A percentile compares a stretch with the other conserved stretches of the same genome.
These are phyloP conservation scores for Leptographium lundbergii DNA, from an alignment of 2,329 filamentous ascomycete species.

Conservation along the genomic window DNA sequence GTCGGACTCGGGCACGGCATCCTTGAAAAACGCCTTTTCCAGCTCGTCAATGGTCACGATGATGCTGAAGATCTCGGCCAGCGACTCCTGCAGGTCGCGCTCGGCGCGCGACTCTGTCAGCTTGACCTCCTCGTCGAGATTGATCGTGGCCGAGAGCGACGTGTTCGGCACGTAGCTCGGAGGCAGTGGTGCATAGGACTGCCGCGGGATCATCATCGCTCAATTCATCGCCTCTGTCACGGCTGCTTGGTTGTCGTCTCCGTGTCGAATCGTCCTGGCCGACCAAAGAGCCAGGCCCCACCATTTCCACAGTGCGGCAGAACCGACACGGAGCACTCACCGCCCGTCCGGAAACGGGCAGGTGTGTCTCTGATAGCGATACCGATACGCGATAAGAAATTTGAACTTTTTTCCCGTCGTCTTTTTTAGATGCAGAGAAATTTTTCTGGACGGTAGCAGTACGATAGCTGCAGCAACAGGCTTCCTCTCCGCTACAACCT, in stretches of 20 bases:
- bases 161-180: slow-evolving; percentile 86
- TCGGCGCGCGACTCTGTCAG: slow-evolving; percentile 76
- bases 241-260: too few species aligned
- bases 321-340: background rate
- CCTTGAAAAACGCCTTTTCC: slow-evolving; percentile 92
- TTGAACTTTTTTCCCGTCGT: slow-evolving; percentile 7
- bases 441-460: background rate
- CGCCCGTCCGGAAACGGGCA: background rate
- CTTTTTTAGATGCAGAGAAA: background rate
- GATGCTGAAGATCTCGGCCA: slow-evolving; percentile 96
- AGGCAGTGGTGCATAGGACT: slow-evolving; percentile 79
- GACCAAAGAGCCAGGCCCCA: background rate
- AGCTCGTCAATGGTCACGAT: slow-evolving; percentile 90
- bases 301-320: background rate
- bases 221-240: background rate
- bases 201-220: slow-evolving; percentile 40
- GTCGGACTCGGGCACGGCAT: slow-evolving; percentile 80
- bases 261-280: too few species aligned
- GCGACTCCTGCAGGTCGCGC: slow-evolving; percentile 85
- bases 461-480: too few species aligned
- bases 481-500: too few species aligned
- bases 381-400: background rate
- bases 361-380: background rate
- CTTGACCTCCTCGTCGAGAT: slow-evolving; percentile 94
- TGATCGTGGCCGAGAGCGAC: slow-evolving; percentile 75